A percentile compares a stretch with the other conserved stretches of the same genome.
Conservation (phyloP, 371 early-diverging fungal species). For the Saksenaea vasiformis region DNA sequence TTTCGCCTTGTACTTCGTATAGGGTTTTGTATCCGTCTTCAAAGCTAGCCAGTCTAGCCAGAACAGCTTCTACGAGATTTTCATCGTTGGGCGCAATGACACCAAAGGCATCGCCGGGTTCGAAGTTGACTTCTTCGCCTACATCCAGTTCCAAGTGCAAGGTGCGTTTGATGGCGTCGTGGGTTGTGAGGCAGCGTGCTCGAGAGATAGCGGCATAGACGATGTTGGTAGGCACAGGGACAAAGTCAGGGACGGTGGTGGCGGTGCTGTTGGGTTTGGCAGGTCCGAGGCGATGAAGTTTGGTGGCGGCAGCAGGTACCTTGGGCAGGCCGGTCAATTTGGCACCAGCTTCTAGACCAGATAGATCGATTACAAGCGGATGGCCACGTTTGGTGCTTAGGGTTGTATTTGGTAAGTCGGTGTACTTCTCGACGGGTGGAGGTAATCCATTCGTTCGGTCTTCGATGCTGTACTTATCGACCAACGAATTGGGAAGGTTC, state of each 20-base stretch:
- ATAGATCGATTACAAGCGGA: slow-evolving; percentile 49
- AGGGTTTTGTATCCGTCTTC: slow-evolving; percentile 38
- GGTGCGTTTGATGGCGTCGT: slow-evolving; percentile 74
- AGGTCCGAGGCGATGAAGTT: slow-evolving; percentile 22
- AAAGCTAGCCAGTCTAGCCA: slow-evolving; percentile 44
- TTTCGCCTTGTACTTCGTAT: slow-evolving; percentile 39
- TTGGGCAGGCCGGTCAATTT: slow-evolving; percentile 70
- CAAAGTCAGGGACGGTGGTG: slow-evolving; percentile 34
- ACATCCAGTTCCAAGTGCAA: slow-evolving; percentile 68
- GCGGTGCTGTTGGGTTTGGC: slow-evolving; percentile 21
- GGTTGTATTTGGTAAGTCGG: slow-evolving; percentile 15
- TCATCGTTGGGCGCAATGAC: slow-evolving; percentile 79
- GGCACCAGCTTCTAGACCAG: slow-evolving; percentile 50
- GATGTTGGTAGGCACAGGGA: slow-evolving; percentile 49
- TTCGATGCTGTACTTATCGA: slow-evolving; percentile 16
- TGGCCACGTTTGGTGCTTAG: slow-evolving; percentile 21
- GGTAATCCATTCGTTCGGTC: slow-evolving; percentile 14
- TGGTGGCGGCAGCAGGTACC: slow-evolving; percentile 53
- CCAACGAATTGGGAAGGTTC: slow-evolving; percentile 25
- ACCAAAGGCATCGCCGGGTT: slow-evolving; percentile 90
- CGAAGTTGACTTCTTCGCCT: slow-evolving; percentile 54
- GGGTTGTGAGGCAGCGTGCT: slow-evolving; percentile 55
- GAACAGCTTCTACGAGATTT: slow-evolving; percentile 53
- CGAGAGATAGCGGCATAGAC: slow-evolving; percentile 46
- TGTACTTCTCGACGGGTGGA: slow-evolving; percentile 16